Base-by-base conservation (phyloP, 306 rosid genomes). In the Abrus pulchellus region DNA sequence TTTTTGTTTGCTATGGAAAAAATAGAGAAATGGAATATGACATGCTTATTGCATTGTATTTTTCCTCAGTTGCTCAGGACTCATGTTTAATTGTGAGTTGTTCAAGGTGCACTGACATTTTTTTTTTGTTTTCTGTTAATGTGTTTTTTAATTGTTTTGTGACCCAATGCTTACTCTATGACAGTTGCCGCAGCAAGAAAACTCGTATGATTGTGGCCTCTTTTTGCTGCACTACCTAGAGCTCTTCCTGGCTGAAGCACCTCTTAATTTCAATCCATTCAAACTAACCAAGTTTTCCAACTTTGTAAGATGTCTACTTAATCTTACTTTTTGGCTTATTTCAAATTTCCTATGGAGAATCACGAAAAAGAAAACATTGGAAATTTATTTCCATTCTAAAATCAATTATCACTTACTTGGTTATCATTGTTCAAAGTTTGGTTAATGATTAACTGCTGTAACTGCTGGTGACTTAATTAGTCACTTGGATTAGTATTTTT, bases 171-270 rank as follows among this genome's bases (percentile, higher is more conserved):
- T 38, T 36, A 14, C 72, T 77, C 59, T 52, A 76, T 87, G 75
- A 62, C 97, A 94, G 98, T 84, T 94, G 75, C 98, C 98, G 1
- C 98, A 92, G 74, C 98, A 94, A 84, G 97, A 92, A 85, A 94
- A 94, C 85, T 92, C 94, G 41, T 94, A 63, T 76, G 97, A 94
- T 82, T 94, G 98, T 28, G 98, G 98, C 72, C 89, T 94, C 73
- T 94, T 94, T 85, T 81, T 94, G 81, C 98, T 94, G 65, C 98
- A 94, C 89, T 94, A 92, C 87, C 86, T 94, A 52, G 98, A 94
- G 88, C 94, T 90, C 67, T 94, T 94, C 87, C 83, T 94, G 32
- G 86, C 86, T 34, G 92, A 92, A 83, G 94, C 93, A 72, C 98
- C 98, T 81, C 83, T 56, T 81, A 83, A 78, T 83, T 94, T 94